A percentile compares a stretch with the other conserved stretches of the same genome.
Evolutionary conservation across 306 rosid genomes (phyloP).

Genomic region (Senna tora): DNA sequence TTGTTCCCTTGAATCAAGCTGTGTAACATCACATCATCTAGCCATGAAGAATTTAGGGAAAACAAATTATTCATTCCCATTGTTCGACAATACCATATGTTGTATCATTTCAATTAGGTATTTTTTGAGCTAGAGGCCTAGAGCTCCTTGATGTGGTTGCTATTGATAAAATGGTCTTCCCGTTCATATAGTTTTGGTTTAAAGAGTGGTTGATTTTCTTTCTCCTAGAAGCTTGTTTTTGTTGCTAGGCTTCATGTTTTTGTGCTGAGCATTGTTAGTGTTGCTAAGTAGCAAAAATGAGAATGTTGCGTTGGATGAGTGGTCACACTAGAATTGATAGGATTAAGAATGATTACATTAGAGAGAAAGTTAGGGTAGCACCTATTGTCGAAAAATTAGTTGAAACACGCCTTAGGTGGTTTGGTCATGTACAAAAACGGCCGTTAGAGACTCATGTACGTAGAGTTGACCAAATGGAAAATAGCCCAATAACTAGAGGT

Average conservation of each 20-base stretch:
- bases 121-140: conserved; percentile 16
- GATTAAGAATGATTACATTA: no score
- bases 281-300: no score
- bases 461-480: no score
- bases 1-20: conserved; percentile 24
- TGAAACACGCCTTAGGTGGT: no score
- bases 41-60: conserved; percentile 16
- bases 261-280: not conserved
- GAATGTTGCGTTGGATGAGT: no score
- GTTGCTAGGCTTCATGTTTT: not conserved
- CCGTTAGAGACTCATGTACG: no score
- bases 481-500: no score
- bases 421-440: no score
- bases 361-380: no score
- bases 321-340: no score
- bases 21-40: conserved; percentile 14
- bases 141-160: conserved; percentile 27
- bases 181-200: conserved; percentile 18
- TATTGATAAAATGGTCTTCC: conserved; percentile 1
- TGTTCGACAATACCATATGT: conserved; percentile 9
- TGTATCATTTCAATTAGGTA: conserved; percentile 1
- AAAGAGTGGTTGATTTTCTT: conserved; percentile 3
- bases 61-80: not conserved
- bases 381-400: no score
- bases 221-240: not conserved